A percentile compares a stretch with the other conserved stretches of the same genome.
Evolutionary conservation across 352 stramenopile species (phyloP).

Genomic region (Phytophthora pini): DNA sequence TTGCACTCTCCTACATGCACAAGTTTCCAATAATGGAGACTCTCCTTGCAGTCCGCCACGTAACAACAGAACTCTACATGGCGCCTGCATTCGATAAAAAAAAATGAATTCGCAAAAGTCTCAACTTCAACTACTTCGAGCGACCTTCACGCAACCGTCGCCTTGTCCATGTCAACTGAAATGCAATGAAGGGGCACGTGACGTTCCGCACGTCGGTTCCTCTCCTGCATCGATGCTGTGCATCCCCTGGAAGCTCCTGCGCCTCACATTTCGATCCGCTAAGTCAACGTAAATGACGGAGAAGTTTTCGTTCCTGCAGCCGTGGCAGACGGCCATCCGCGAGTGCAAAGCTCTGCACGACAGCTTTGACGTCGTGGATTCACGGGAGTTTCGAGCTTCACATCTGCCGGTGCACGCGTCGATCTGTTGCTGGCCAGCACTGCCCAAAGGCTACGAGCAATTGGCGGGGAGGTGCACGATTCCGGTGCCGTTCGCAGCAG

Average conservation of each 20-base stretch:
- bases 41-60: conserved; percentile 87
- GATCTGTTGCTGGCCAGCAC: conserved; percentile 13
- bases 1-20: no score
- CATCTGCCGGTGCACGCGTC: conserved; percentile 11
- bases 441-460: conserved; percentile 15
- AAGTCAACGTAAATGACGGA: conserved; percentile 2
- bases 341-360: conserved; percentile 20
- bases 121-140: neutral
- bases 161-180: neutral
- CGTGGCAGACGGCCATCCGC: conserved; percentile 7
- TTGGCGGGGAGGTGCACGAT: conserved; percentile 15
- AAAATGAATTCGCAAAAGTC: no score
- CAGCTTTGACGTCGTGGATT: conserved; percentile 5
- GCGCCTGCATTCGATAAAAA: no score
- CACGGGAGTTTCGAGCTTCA: conserved; percentile 7
- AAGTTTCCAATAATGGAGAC: conserved; percentile 35
- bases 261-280: conserved; percentile 3
- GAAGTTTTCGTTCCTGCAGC: conserved; percentile 16
- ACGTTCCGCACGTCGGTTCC: neutral
- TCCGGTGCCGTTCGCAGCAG: conserved; percentile 14
- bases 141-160: neutral
- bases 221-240: conserved; percentile 1
- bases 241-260: neutral
- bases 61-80: conserved; percentile 55
- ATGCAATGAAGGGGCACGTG: neutral